Evolutionary conservation across 768 basidiomycete species (phyloP), one percentile per base, ranked within the genome.

Genomic region (Trametes cinnabarina): DNA sequence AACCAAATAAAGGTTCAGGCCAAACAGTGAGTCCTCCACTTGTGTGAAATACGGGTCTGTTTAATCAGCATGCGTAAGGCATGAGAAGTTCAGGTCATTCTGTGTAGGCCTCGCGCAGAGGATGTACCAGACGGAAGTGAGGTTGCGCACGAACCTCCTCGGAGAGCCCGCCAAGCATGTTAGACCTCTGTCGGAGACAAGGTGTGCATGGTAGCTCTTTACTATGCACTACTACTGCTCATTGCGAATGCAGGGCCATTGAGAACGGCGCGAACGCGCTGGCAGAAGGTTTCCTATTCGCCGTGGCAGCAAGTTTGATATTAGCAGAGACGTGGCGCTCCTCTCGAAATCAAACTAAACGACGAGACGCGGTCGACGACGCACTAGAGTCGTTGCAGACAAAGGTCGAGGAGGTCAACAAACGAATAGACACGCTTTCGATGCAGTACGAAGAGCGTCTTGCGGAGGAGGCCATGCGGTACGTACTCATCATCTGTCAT

Each of bases 241-340:
- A 42, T 20, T 30, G 42, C 42, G 48, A 51, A 55, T 34, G 58
- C 61, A 91, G 90, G 57, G 92, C 92, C 0, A 88, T 94, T 57
- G 90, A 92, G 58, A 92, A 88, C 64, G 92, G 92, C 20, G 89
- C 92, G 15, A 94, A 92, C 63, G 78, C 86, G 5, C 76, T 94
- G 4, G 92, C 92, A 0, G 92, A 94, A 71, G 89, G 89, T 0
- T 94, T 94, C 63, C 79, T 94, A 3, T 94, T 94, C 67, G 67
- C 75, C 19, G 92, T 94, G 2, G 91, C 92, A 0, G 85, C 87
- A 2, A 71, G 71, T 0, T 76, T 94, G 5, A 92, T 94, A 55
- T 58, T 92, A 11, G 86, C 86, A 2, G 92, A 94, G 69, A 76
- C 85, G 22, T 94, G 82, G 80, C 86, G 92, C 0, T 79, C 82